phyloP scores from a whole-genome alignment of 371 early-diverging fungal species.

The Lichtheimia corymbifera region DNA sequence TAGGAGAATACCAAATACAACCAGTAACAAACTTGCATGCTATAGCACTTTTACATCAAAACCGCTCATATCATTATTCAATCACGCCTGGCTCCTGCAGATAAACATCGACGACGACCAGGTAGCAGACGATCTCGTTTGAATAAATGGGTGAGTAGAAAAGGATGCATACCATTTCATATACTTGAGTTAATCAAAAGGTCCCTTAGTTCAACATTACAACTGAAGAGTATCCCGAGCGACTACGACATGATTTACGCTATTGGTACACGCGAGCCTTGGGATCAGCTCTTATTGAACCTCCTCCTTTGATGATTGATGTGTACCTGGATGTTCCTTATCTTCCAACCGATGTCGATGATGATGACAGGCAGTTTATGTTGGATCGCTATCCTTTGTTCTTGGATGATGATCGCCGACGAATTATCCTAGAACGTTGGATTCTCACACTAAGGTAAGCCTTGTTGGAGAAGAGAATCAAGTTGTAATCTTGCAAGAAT shows the following conservation, averaged over 20 bases:
- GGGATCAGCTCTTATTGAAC: constrained; percentile 51
- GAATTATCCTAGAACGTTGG: constrained; percentile 81
- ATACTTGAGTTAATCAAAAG: constrained; percentile 1
- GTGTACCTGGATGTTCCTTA: constrained; percentile 71
- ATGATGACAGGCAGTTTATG: too few relatives aligned
- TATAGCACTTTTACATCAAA: constrained; percentile 64
- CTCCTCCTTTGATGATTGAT: constrained; percentile 72
- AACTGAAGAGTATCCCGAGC: constrained; percentile 65
- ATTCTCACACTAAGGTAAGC: constrained; percentile 71
- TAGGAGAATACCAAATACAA: neutral
- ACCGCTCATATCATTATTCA: constrained; percentile 64
- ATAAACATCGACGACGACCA: neutral
- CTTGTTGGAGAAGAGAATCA: too few relatives aligned
- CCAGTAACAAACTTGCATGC: neutral
- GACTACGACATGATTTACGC: constrained; percentile 65
- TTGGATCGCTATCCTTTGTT: too few relatives aligned
- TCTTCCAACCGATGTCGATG: constrained; percentile 30
- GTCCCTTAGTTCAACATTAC: constrained; percentile 74
- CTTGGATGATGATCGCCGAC: neutral
- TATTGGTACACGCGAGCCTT: constrained; percentile 30
- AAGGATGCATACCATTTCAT: neutral
- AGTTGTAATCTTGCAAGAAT: too few relatives aligned
- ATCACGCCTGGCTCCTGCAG: constrained; percentile 17
- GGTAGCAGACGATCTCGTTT: neutral
- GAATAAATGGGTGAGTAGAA: constrained; percentile 15